These are phyloP conservation scores for Ophiosphaerella narmari DNA, from an alignment of 2,329 filamentous ascomycete species.

Conservation along the genomic window DNA sequence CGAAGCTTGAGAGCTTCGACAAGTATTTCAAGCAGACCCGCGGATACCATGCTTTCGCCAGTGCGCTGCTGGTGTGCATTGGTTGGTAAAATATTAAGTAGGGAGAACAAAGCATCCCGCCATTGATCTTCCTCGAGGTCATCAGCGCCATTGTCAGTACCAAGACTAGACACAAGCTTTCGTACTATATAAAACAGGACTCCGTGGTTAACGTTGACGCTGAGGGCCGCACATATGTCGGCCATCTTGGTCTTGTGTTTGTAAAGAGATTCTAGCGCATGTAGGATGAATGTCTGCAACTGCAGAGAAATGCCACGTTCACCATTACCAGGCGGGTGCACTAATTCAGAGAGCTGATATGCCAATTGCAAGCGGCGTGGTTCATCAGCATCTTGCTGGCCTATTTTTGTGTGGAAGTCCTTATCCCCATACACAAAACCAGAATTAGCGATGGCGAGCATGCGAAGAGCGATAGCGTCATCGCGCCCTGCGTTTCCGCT, in stretches of 20 bases:
- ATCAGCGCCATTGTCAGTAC: constrained; percentile 53
- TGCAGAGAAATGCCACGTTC: constrained; percentile 70
- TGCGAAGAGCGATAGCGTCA: constrained; percentile 76
- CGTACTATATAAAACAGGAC: constrained; percentile 90
- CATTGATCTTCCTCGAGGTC: constrained; percentile 79
- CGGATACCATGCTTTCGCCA: constrained; percentile 82
- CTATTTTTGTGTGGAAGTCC: constrained; percentile 82
- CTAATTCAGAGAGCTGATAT: constrained; percentile 88
- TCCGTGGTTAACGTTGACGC: constrained; percentile 94
- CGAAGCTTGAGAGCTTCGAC: constrained; percentile 86
- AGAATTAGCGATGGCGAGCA: constrained; percentile 87
- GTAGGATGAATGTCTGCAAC: constrained; percentile 81
- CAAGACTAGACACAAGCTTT: constrained; percentile 85
- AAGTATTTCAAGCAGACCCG: constrained; percentile 86
- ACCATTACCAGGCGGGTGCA: constrained; percentile 78
- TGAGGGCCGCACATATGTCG: constrained; percentile 88
- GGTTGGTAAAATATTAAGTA: constrained; percentile 79
- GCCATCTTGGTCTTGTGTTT: constrained; percentile 75
- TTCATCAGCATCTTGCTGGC: constrained; percentile 87
- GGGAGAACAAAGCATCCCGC: constrained; percentile 86
- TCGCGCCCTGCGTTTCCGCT: constrained; percentile 69
- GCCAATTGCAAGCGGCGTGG: constrained; percentile 86
- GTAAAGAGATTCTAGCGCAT: constrained; percentile 82
- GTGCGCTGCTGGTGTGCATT: constrained; percentile 65
- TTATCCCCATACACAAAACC: constrained; percentile 85